Evolutionary conservation across 495 filamentous ascomycete species (phyloP).

Genomic region (Pseudevernia furfuracea): DNA sequence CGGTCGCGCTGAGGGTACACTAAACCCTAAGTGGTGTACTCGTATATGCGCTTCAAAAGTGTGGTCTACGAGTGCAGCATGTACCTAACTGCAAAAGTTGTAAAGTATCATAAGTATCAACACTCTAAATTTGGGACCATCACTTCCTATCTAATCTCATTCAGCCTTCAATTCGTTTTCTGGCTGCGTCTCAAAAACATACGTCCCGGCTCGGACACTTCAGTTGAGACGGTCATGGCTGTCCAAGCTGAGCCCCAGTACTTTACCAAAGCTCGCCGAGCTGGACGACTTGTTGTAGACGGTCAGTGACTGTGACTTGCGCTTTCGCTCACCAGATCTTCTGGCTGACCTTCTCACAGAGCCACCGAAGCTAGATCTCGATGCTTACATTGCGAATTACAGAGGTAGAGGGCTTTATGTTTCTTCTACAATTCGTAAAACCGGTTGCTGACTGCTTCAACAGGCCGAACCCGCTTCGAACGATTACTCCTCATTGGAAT

Average conservation of each 20-base stretch:
- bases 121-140: neutral
- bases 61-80: too few species aligned
- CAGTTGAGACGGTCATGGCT: neutral
- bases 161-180: neutral
- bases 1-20: neutral
- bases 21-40: too few species aligned
- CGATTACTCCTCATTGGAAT: slow-evolving; percentile 74
- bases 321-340: neutral
- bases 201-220: neutral
- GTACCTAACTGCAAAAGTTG: too few species aligned
- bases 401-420: slow-evolving; percentile 49
- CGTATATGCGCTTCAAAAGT: too few species aligned
- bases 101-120: too few species aligned
- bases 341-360: slow-evolving; percentile 41
- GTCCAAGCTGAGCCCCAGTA: slow-evolving; percentile 15
- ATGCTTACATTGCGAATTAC: slow-evolving; percentile 88
- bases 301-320: slow-evolving; percentile 7
- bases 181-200: slow-evolving; percentile 22
- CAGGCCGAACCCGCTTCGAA: slow-evolving; percentile 66
- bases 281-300: slow-evolving; percentile 24
- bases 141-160: neutral
- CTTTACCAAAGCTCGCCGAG: slow-evolving; percentile 22
- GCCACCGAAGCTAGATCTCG: slow-evolving; percentile 83
- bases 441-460: neutral
- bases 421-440: neutral